Evolutionary conservation across 306 rosid genomes (phyloP).

Genomic region (Begonia fuchsioides): DNA sequence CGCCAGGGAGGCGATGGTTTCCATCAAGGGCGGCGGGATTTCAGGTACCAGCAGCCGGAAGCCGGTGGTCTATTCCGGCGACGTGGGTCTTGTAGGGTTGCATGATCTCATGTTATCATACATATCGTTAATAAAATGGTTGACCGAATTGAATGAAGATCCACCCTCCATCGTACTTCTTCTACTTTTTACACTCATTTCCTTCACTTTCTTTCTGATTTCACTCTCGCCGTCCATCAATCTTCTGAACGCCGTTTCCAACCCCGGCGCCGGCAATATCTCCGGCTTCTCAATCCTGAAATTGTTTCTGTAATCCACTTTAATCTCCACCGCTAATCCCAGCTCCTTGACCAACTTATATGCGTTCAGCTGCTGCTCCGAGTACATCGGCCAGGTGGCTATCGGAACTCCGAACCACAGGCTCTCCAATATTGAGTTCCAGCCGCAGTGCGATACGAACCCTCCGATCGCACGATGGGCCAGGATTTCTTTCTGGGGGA

Average conservation of each 20-base stretch:
- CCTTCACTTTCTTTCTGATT: constrained; percentile 10
- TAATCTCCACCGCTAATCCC: constrained; percentile 9
- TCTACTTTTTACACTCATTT: constrained; percentile 10
- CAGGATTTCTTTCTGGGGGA: constrained; percentile 6
- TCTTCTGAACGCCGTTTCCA: constrained; percentile 22
- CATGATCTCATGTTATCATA: not conserved
- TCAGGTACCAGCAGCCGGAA: too few species aligned
- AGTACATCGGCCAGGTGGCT: constrained; percentile 16
- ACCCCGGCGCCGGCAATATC: constrained; percentile 13
- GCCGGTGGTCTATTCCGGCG: too few species aligned
- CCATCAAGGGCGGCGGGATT: too few species aligned
- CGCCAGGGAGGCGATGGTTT: too few species aligned
- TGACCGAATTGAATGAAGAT: constrained; percentile 7
- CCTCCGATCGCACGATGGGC: constrained; percentile 12
- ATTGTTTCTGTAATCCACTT: not conserved
- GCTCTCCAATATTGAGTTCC: constrained; percentile 17
- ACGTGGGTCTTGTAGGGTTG: too few species aligned
- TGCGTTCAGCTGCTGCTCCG: constrained; percentile 12
- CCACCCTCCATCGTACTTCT: constrained; percentile 10
- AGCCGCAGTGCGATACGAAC: constrained; percentile 20
- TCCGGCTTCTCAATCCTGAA: not conserved
- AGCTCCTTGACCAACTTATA: constrained; percentile 11
- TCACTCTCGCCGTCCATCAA: constrained; percentile 20
- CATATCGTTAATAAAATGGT: not conserved
- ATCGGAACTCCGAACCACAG: constrained; percentile 16